A percentile compares a stretch with the other conserved stretches of the same genome.
These are phyloP conservation scores for Solanum megistacrolobum DNA, from an alignment of 257 asterid species.

Conservation along the genomic window DNA sequence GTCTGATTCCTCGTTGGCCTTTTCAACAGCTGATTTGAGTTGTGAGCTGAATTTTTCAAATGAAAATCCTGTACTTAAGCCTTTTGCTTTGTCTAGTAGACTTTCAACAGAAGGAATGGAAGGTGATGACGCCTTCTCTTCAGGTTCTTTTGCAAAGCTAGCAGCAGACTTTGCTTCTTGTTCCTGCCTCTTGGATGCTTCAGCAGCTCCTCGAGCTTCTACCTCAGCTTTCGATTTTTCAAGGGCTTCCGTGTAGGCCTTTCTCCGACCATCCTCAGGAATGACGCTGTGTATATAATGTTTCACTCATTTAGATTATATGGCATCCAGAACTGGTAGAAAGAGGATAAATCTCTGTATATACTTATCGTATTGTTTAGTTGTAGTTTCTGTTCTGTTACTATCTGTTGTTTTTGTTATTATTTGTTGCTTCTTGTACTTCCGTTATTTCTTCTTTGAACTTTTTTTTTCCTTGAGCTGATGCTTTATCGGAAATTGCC, in stretches of 20 bases:
- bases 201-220: constrained; percentile 60
- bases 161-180: constrained; percentile 20
- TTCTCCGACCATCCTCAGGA: constrained; percentile 83
- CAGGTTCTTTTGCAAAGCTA: constrained; percentile 40
- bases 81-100: constrained; percentile 57
- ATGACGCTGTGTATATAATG: constrained; percentile 37
- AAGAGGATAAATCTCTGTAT: background rate
- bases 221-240: constrained; percentile 53
- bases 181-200: constrained; percentile 27
- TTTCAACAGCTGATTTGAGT: constrained; percentile 40
- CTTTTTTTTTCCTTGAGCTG: background rate
- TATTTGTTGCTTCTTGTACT: background rate
- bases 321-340: background rate
- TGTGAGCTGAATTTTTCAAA: constrained; percentile 46
- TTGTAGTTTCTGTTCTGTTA: background rate
- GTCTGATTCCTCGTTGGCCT: constrained; percentile 39
- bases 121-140: constrained; percentile 36
- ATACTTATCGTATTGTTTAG: background rate
- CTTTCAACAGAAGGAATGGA: constrained; percentile 49
- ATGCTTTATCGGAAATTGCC: background rate
- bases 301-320: background rate
- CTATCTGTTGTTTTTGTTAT: background rate
- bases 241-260: constrained; percentile 63
- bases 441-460: background rate
- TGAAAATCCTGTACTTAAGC: constrained; percentile 35